Evolutionary conservation across 2,329 filamentous ascomycete species (phyloP).

Genomic region (Nemania abortiva): DNA sequence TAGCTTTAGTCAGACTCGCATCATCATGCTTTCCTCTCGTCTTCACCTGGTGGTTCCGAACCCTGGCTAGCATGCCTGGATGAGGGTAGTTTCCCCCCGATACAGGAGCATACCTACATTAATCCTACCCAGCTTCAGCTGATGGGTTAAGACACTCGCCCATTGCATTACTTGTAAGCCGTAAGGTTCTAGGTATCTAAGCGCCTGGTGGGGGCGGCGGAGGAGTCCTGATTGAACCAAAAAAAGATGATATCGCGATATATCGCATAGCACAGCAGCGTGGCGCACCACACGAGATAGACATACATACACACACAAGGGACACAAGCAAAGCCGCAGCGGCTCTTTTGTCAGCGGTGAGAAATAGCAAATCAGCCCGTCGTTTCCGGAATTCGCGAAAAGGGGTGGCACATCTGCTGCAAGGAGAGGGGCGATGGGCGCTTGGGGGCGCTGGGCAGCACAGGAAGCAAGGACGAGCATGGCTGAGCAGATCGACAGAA

Average conservation of each 20-base stretch:
- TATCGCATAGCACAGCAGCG: slow-evolving; percentile 19
- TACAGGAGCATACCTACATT: slow-evolving; percentile 18
- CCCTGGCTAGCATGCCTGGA: slow-evolving; percentile 18
- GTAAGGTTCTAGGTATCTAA: background rate
- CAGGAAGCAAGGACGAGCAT: slow-evolving; percentile 12
- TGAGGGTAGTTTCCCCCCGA: slow-evolving; percentile 13
- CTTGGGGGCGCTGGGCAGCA: slow-evolving; percentile 32
- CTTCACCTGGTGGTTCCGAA: slow-evolving; percentile 13
- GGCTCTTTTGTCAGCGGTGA: slow-evolving; percentile 4
- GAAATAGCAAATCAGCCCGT: slow-evolving; percentile 7
- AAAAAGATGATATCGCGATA: slow-evolving; percentile 2
- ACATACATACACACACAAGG: background rate
- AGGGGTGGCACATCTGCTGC: slow-evolving; percentile 31
- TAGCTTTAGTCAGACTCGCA: slow-evolving; percentile 13
- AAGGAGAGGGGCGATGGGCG: slow-evolving; percentile 32
- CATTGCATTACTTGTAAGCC: background rate
- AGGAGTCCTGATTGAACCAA: slow-evolving; percentile 14
- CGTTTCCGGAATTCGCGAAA: background rate
- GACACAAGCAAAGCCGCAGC: slow-evolving; percentile 16
- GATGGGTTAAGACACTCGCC: slow-evolving; percentile 5
- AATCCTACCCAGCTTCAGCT: background rate
- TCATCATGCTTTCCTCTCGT: slow-evolving; percentile 17
- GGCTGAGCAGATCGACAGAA: slow-evolving; percentile 26
- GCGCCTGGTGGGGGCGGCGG: slow-evolving; percentile 28
- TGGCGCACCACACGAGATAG: slow-evolving; percentile 14